A percentile compares a stretch with the other conserved stretches of the same genome.
Evolutionary conservation across 1,284 basidiomycete species (phyloP).

Genomic region (Ceratobasidium sp.): DNA sequence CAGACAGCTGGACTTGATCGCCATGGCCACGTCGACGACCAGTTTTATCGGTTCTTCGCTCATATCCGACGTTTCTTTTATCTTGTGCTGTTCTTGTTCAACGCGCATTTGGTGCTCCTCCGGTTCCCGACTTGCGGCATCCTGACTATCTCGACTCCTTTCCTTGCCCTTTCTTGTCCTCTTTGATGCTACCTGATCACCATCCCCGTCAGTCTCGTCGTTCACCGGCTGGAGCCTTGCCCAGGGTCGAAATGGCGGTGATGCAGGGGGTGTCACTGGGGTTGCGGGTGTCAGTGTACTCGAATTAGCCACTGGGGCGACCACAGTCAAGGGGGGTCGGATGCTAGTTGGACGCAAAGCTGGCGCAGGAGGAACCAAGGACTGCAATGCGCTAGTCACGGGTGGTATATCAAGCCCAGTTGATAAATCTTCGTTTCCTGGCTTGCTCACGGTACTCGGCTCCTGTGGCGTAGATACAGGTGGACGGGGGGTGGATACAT

Average conservation of each 20-base stretch:
- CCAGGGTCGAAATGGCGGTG: conserved; percentile 9
- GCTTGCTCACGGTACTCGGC: neutral
- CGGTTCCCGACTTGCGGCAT: neutral
- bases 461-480: conserved; percentile 6
- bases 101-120: neutral
- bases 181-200: neutral
- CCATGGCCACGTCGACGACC: conserved; percentile 15
- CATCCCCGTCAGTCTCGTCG: conserved; percentile 29
- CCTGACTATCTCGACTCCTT: neutral
- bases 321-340: conserved; percentile 10
- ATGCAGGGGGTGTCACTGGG: conserved; percentile 32
- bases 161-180: conserved; percentile 21
- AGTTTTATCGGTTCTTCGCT: neutral
- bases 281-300: conserved; percentile 19
- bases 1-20: neutral
- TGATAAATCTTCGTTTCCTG: neutral
- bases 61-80: neutral
- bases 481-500: conserved; percentile 31
- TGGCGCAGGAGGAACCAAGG: conserved; percentile 23
- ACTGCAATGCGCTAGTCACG: neutral
- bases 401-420: neutral
- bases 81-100: neutral
- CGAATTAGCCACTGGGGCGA: neutral
- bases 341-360: conserved; percentile 16
- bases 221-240: conserved; percentile 29